Evolutionary conservation across 2,329 filamentous ascomycete genomes (phyloP).

Genomic region (Annulohypoxylon truncatum): DNA sequence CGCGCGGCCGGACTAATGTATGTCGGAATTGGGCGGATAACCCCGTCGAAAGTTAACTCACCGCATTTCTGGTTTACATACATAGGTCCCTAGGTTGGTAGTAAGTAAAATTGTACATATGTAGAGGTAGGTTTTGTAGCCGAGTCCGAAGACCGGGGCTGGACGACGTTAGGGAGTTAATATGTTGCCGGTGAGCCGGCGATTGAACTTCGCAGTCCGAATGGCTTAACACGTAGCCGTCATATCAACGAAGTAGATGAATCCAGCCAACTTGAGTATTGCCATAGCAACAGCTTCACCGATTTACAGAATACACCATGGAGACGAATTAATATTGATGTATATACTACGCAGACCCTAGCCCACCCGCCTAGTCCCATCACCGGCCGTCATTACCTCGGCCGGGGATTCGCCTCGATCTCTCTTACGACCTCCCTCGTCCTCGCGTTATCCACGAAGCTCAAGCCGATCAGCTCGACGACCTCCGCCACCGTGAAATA

Average conservation of each 20-base stretch:
- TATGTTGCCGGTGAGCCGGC: background rate
- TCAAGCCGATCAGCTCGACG: conserved; percentile 70
- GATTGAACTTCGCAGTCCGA: background rate
- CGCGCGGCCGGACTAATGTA: conserved; percentile 10
- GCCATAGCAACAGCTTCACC: background rate
- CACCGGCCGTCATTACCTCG: background rate
- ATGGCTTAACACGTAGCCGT: background rate
- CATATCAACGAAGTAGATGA: background rate
- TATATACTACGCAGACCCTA: background rate
- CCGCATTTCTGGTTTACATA: background rate
- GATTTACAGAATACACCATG: background rate
- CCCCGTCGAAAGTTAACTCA: background rate
- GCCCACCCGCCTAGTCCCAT: background rate
- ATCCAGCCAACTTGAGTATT: background rate
- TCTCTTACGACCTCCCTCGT: conserved; percentile 69
- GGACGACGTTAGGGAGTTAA: background rate
- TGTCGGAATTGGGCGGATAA: background rate
- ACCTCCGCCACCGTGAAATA: conserved; percentile 72
- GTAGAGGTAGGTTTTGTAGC: background rate
- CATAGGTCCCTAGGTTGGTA: background rate
- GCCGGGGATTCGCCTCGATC: conserved; percentile 62
- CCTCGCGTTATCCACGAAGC: conserved; percentile 72
- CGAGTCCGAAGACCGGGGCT: background rate
- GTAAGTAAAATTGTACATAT: background rate
- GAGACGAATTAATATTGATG: background rate